Conservation (phyloP, 1,284 basidiomycete genomes). For the Puccinia novopanici region DNA sequence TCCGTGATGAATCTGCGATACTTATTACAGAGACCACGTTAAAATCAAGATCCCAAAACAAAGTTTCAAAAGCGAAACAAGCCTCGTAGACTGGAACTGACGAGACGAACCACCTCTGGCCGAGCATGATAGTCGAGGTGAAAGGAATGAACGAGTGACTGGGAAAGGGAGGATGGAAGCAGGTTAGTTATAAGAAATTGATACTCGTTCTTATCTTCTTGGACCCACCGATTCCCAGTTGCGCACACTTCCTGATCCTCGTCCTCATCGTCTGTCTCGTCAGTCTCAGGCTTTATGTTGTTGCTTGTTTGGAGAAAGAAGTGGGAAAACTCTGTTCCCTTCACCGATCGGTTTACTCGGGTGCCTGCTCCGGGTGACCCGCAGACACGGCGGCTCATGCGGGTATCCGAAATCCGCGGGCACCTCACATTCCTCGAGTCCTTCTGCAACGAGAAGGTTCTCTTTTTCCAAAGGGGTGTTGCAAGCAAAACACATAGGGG, state of each 20-base stretch:
- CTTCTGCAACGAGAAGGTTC: no score
- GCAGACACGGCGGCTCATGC: not conserved
- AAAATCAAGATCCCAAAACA: not conserved
- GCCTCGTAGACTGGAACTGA: not conserved
- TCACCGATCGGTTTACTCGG: no score
- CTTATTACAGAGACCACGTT: conserved; percentile 13
- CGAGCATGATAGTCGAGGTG: not conserved
- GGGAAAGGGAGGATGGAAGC: not conserved
- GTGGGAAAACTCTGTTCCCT: no score
- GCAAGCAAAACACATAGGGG: no score
- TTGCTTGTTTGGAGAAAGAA: not conserved
- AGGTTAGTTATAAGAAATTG: not conserved
- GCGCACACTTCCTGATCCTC: not conserved
- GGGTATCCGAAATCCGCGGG: not conserved
- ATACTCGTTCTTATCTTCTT: not conserved
- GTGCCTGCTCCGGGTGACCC: not conserved
- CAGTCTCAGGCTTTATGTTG: not conserved
- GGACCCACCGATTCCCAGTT: not conserved
- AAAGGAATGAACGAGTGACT: not conserved
- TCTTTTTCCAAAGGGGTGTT: no score
- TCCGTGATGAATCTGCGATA: conserved; percentile 1
- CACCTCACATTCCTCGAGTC: not conserved
- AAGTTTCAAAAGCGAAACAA: not conserved
- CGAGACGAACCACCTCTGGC: not conserved
- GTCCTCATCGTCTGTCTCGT: not conserved